These are phyloP conservation scores for Amesomyces nigricolor DNA, from an alignment of 2,329 filamentous ascomycete species.

Conservation along the genomic window DNA sequence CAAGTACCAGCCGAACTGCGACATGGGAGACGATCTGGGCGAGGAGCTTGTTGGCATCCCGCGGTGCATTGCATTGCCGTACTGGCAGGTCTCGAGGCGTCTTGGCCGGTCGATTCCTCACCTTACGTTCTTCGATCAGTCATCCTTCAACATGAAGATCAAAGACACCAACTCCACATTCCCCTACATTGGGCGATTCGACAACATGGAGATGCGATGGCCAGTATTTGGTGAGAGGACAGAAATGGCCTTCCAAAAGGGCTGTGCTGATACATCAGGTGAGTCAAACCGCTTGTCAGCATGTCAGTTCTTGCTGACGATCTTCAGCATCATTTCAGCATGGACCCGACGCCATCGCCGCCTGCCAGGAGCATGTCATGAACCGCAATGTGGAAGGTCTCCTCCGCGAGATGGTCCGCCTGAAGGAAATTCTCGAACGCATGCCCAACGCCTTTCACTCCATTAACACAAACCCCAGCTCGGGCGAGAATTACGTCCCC, in stretches of 20 bases:
- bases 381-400: constrained; percentile 46
- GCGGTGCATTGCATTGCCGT: constrained; percentile 43
- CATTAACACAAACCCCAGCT: constrained; percentile 48
- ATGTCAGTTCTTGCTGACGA: not conserved
- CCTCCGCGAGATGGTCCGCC: constrained; percentile 43
- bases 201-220: constrained; percentile 50
- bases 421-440: constrained; percentile 49
- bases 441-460: constrained; percentile 51
- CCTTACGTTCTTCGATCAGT: constrained; percentile 48
- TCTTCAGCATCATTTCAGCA: constrained; percentile 43
- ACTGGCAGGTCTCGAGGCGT: constrained; percentile 44
- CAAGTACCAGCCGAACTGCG: constrained; percentile 34
- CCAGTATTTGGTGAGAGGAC: constrained; percentile 48
- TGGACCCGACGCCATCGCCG: constrained; percentile 46
- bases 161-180: constrained; percentile 43
- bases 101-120: constrained; percentile 49
- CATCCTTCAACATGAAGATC: constrained; percentile 48
- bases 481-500: constrained; percentile 46
- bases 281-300: not conserved
- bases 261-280: constrained; percentile 43
- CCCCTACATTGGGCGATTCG: constrained; percentile 47
- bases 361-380: constrained; percentile 51
- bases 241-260: constrained; percentile 48
- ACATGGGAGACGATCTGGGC: constrained; percentile 46
- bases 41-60: constrained; percentile 47